Evolutionary conservation across 2,329 filamentous ascomycete genomes (phyloP).

Genomic region (Bipolaris bicolor): DNA sequence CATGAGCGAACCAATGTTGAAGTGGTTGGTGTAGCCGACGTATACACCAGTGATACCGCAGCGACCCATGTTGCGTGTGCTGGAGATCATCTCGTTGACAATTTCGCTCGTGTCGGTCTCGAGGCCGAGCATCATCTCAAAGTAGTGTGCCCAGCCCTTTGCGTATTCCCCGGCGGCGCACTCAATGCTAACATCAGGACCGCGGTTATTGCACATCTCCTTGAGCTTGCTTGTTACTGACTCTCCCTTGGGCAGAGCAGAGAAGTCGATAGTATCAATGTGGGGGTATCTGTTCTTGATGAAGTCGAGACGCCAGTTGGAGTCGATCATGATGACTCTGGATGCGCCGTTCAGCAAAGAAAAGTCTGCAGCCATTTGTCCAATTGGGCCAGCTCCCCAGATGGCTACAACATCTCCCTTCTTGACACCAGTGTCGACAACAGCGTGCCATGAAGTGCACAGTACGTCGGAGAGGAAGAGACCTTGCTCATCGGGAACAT

Average conservation of each 20-base stretch:
- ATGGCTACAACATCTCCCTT: conserved; percentile 78
- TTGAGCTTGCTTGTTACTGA: conserved; percentile 76
- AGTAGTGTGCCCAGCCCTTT: conserved; percentile 66
- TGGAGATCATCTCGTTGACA: conserved; percentile 78
- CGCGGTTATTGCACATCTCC: conserved; percentile 70
- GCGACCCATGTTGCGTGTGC: conserved; percentile 73
- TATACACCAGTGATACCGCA: conserved; percentile 78
- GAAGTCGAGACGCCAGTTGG: conserved; percentile 72
- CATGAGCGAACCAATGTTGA: conserved; percentile 85
- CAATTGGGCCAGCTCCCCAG: conserved; percentile 87
- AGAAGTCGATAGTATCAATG: conserved; percentile 73
- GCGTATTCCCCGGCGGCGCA: conserved; percentile 68
- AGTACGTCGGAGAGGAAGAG: conserved; percentile 84
- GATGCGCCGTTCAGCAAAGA: conserved; percentile 73
- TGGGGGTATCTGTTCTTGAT: conserved; percentile 69
- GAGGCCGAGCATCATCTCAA: conserved; percentile 66
- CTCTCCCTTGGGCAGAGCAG: conserved; percentile 64
- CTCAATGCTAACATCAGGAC: conserved; percentile 77
- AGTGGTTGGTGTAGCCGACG: conserved; percentile 74
- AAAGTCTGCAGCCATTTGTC: conserved; percentile 75
- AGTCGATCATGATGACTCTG: conserved; percentile 80
- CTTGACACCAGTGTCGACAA: conserved; percentile 83
- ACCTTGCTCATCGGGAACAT: conserved; percentile 82
- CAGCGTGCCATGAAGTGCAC: conserved; percentile 78
- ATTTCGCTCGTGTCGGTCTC: conserved; percentile 88